These are phyloP conservation scores for Saturnispora serradocipensis DNA, from an alignment of 805 yeast genomes.

Conservation along the genomic window DNA sequence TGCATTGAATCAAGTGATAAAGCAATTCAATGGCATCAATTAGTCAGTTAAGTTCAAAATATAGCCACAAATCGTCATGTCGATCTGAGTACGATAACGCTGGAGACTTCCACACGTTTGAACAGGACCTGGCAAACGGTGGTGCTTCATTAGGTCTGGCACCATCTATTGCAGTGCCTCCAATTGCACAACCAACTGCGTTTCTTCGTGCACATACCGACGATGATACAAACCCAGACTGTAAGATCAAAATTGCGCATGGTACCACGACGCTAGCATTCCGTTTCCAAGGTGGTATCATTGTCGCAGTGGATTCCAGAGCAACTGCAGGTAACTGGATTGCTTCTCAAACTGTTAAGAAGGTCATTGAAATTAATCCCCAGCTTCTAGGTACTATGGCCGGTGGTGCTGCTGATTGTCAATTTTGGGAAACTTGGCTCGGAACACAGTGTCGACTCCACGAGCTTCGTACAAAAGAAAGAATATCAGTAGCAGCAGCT, in stretches of 20 bases:
- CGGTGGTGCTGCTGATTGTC: conserved; percentile 99
- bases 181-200: conserved; percentile 81
- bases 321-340: conserved; percentile 98
- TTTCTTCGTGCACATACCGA: conserved; percentile 97
- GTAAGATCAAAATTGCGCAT: conserved; percentile 93
- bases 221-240: conserved; percentile 85
- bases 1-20: neutral
- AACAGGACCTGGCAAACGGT: conserved; percentile 18
- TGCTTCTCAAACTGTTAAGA: conserved; percentile 95
- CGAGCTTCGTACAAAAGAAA: conserved; percentile 87
- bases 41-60: conserved; percentile 24
- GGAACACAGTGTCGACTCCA: conserved; percentile 94
- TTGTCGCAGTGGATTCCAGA: conserved; percentile 95
- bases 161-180: conserved; percentile 68
- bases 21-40: conserved; percentile 21
- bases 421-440: conserved; percentile 98
- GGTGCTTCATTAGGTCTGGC: conserved; percentile 27
- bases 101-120: conserved; percentile 12
- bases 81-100: conserved; percentile 1
- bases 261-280: conserved; percentile 99
- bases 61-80: conserved; percentile 15
- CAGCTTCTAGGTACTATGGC: conserved; percentile 96
- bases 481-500: conserved; percentile 95
- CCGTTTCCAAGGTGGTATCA: conserved; percentile 89
- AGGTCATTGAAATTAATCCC: conserved; percentile 94